Evolutionary conservation across 805 yeast genomes (phyloP), one percentile per base, ranked within the genome.

Genomic region (Wickerhamiella nectarea): DNA sequence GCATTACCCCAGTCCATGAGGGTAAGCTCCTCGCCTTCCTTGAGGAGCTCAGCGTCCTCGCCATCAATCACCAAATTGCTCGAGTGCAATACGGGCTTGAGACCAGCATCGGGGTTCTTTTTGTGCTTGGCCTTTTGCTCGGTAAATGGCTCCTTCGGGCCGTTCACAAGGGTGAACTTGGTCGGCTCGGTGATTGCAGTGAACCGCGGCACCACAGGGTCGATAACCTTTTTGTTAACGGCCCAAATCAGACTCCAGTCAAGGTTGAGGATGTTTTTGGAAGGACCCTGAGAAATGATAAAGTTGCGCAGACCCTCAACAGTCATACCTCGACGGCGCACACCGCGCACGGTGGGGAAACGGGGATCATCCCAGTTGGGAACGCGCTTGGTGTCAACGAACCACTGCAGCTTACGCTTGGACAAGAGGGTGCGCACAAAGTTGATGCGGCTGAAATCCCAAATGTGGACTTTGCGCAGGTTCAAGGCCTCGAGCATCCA

Each of bases 231-330:
- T 70, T 91, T 91, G 76, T 91, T 91, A 62, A 82, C 75, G 45
- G 97, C 91, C 99, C 99, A 91, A 58, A 91, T 87, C 51, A 85
- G 74, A 52, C 81, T 81, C 99, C 99, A 91, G 64, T 91, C 99
- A 61, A 91, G 71, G 71, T 93, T 91, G 61, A 91, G 80, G 58
- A 91, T 86, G 70, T 91, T 91, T 69, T 80, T 85, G 38, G 97
- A 89, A 34, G 99, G 99, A 57, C 99, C 99, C 70, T 91, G 97
- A 41, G 94, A 74, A 49, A 91, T 71, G 53, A 91, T 82, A 57
- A 91, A 91, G 72, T 83, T 82, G 66, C 89, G 77, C 63, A 91
- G 76, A 52, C 97, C 99, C 69, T 91, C 96, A 50, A 91, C 93
- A 33, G 95, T 78, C 99, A 91, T 91, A 70, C 99, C 99, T 71